phyloP scores from a whole-genome alignment of 1,284 basidiomycete genomes.

The Apiotrichum sp. region DNA sequence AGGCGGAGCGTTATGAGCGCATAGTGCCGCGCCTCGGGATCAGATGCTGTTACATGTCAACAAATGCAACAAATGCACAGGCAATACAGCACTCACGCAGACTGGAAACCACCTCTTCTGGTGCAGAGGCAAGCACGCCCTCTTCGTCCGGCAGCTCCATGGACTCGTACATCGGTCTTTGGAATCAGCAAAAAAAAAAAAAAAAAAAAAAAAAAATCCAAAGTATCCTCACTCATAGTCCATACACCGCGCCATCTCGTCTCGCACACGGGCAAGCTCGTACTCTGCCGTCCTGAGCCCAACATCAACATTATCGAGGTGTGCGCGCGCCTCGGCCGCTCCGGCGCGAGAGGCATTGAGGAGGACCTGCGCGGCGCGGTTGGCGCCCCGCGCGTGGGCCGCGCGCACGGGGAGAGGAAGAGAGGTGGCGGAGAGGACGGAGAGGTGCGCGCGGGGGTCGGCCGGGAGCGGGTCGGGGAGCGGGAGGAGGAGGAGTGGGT shows the following conservation, averaged over 20 bases:
- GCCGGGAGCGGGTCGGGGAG: conserved; percentile 23
- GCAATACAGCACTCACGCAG: conserved; percentile 27
- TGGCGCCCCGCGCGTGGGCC: conserved; percentile 27
- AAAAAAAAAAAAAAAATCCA: too few relatives aligned
- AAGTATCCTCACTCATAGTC: conserved; percentile 32
- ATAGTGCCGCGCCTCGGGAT: conserved; percentile 26
- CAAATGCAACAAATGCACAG: background rate
- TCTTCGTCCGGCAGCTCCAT: conserved; percentile 26
- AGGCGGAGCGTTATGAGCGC: conserved; percentile 30
- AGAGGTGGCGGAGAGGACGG: background rate
- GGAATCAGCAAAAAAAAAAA: background rate
- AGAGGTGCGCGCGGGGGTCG: conserved; percentile 19
- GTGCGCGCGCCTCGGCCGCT: conserved; percentile 25
- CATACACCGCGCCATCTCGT: conserved; percentile 36
- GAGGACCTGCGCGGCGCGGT: conserved; percentile 26
- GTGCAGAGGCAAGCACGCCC: conserved; percentile 16
- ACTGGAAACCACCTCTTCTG: conserved; percentile 14
- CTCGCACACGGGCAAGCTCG: conserved; percentile 33
- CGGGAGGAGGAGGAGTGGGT: conserved; percentile 37
- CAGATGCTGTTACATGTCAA: conserved; percentile 15
- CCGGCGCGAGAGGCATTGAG: conserved; percentile 33
- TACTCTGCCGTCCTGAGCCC: conserved; percentile 35
- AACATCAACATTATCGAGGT: conserved; percentile 33
- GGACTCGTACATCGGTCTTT: conserved; percentile 28
- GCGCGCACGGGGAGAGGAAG: conserved; percentile 20